Base-by-base conservation (phyloP, 2,329 filamentous ascomycete species). In the Fusarium odoratissimum region DNA sequence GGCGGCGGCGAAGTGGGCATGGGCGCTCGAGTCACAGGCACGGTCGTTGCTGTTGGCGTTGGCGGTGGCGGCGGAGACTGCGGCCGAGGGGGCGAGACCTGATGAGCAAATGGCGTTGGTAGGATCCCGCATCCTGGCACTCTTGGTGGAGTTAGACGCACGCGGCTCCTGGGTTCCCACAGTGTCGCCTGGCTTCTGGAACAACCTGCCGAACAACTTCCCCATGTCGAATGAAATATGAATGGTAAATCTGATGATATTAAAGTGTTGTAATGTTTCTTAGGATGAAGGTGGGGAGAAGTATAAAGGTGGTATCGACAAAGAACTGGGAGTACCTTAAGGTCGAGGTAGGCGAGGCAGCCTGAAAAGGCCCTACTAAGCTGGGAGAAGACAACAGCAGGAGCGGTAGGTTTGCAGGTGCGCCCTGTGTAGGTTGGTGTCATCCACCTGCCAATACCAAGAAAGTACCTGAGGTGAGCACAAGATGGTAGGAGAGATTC, bases 171-270 rank as follows among this genome's bases (percentile, higher is more conserved):
- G 65, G 65, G 60, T 68, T 68, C 73, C 71, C 56, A 62, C 61
- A 57, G 60, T 66, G 72, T 77, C 73, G 61, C 76, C 71, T 66
- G 73, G 59, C 71, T 71, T 78, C 79, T 56, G 56, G 69, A 73
- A 72, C 64, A 55, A 60, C 64, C 38, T 45, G 48, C 46, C 48
- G 62, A 67, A 68, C 25, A 60, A 58, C n/a, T 46, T 60, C 61
- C 41, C 55, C 61, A 62, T 70, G 54, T 54, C 31, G 28, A 51
- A 14, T 41, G 52, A 35, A 56, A 41, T 51, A 58, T 40, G 49
- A 48, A 55, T 25, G 45, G 42, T 69, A 40, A 30, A 38, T 60
- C 45, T 52, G 38, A 23, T 40, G 44, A 49, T 64, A 54, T 37
- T 44, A 33, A 37, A 30, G 37, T 55, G 42, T 41, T 33, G 42